phyloP scores from a whole-genome alignment of 345 rosid genomes.

The Heritiera fomes region DNA sequence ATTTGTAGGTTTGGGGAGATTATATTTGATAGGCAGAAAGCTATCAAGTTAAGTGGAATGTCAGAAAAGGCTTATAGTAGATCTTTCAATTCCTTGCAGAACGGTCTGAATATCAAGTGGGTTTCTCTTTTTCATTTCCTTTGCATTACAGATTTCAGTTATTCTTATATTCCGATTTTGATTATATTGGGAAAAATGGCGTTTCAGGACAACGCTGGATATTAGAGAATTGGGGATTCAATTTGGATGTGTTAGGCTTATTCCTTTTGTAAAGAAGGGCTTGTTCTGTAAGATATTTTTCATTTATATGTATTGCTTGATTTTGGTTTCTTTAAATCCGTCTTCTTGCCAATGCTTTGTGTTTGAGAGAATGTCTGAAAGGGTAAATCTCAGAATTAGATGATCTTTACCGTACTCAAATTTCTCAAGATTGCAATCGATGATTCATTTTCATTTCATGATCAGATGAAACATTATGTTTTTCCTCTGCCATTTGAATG shows the following conservation, averaged over 20 bases:
- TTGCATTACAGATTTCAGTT: not conserved
- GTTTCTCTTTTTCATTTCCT: slow-evolving; percentile 16
- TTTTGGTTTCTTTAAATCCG: not conserved
- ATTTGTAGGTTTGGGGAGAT: slow-evolving; percentile 48
- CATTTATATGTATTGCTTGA: not conserved
- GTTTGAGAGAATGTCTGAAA: slow-evolving; percentile 48
- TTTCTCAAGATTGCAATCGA: not conserved
- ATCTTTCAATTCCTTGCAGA: slow-evolving; percentile 77
- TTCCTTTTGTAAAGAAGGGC: slow-evolving; percentile 69
- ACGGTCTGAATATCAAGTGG: slow-evolving; percentile 75
- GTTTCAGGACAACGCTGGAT: slow-evolving; percentile 62
- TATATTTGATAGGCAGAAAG: slow-evolving; percentile 66
- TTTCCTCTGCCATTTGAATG: not conserved
- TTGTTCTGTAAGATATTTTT: slow-evolving; percentile 52
- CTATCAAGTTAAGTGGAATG: slow-evolving; percentile 79
- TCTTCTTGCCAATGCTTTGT: slow-evolving; percentile 10
- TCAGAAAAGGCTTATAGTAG: slow-evolving; percentile 83
- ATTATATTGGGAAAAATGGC: not conserved
- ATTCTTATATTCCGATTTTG: not conserved
- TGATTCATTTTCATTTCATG: not conserved
- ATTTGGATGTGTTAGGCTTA: slow-evolving; percentile 84
- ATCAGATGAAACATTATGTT: not conserved
- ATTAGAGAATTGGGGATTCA: slow-evolving; percentile 74
- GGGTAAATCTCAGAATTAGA: not conserved
- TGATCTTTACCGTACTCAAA: not conserved